Evolutionary conservation across 1,284 basidiomycete species (phyloP).

Genomic region (Boletus sp.): DNA sequence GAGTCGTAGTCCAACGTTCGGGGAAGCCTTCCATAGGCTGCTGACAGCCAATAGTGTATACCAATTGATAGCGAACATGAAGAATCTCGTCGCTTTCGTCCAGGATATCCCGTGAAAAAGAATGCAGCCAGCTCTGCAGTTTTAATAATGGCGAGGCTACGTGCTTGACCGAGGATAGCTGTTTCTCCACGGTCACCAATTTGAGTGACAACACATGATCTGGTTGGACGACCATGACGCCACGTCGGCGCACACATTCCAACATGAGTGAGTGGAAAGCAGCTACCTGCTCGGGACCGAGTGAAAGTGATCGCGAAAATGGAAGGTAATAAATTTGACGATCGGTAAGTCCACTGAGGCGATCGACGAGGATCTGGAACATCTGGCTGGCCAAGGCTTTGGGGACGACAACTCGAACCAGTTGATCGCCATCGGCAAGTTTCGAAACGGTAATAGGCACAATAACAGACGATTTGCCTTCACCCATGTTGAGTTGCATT

Average conservation of each 20-base stretch:
- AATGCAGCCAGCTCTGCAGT: conserved; percentile 30
- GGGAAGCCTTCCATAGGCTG: conserved; percentile 41
- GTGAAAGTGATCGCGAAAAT: conserved; percentile 32
- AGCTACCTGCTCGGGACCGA: conserved; percentile 24
- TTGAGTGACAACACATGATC: conserved; percentile 47
- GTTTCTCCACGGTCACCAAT: conserved; percentile 15
- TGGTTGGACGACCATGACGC: conserved; percentile 45
- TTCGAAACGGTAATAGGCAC: conserved; percentile 41
- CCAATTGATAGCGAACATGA: conserved; percentile 40
- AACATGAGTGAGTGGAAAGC: conserved; percentile 27
- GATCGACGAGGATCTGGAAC: conserved; percentile 45
- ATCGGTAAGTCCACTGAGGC: conserved; percentile 42
- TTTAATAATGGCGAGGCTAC: background rate
- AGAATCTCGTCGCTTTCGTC: conserved; percentile 45
- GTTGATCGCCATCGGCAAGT: conserved; percentile 39
- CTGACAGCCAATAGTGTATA: conserved; percentile 42
- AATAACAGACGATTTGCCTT: conserved; percentile 55
- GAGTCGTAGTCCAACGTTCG: conserved; percentile 43
- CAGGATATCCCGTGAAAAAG: conserved; percentile 33
- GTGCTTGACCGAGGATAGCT: conserved; percentile 10
- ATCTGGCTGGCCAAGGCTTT: conserved; percentile 43
- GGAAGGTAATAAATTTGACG: conserved; percentile 46
- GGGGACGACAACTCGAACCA: conserved; percentile 46
- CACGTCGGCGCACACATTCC: conserved; percentile 37
- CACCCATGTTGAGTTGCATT: conserved; percentile 54